Evolutionary conservation across 176 grass and related monocot genomes (phyloP), one percentile per base, ranked within the genome.

Genomic region (Triticum turgidum): DNA sequence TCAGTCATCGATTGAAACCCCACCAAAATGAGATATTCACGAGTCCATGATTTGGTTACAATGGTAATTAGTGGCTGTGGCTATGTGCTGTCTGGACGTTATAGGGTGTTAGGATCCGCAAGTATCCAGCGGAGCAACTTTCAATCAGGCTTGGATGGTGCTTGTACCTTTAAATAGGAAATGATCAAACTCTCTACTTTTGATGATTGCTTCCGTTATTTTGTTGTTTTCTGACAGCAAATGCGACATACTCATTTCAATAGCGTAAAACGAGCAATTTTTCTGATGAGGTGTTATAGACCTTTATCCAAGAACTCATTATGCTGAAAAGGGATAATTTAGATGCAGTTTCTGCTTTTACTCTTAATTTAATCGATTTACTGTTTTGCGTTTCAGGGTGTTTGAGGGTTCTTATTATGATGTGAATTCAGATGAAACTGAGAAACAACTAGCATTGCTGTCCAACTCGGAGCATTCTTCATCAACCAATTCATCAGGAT

Each of bases 401-500:
- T 82, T 91, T 78, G 86, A 88, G 54, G 80, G 88, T 91, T 72
- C 77, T 65, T 76, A 69, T 63, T 76, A 69, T 63, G 75, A 37
- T 42, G 20, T 59, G 59, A 49, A 85, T 85, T 35, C 86, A 65
- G 52, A 91, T 65, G 73, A 29, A 85, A 65, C 52, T 11, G 9
- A 78, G 5, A 88, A 41, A 77, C 82, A 91, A 63, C 71, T 45
- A 32, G 71, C 81, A 71, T 37, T 81, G 25, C 22, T 90, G 54
- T 88, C 86, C 25, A 85, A 54, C 32, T 91, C 90, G 64, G 86
- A 69, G 38, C 51, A 87, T 82, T 88, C 71, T 13, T 76, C 93
- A 66, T 87, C 87, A 62, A 90, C 80, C 34, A 82, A 81, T 70
- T 86, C 83, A 52, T 87, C 88, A 18, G 93, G 91, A 83, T 92